Evolutionary conservation across 2,329 filamentous ascomycete species (phyloP).

Genomic region (Elsinoe fawcettii): DNA sequence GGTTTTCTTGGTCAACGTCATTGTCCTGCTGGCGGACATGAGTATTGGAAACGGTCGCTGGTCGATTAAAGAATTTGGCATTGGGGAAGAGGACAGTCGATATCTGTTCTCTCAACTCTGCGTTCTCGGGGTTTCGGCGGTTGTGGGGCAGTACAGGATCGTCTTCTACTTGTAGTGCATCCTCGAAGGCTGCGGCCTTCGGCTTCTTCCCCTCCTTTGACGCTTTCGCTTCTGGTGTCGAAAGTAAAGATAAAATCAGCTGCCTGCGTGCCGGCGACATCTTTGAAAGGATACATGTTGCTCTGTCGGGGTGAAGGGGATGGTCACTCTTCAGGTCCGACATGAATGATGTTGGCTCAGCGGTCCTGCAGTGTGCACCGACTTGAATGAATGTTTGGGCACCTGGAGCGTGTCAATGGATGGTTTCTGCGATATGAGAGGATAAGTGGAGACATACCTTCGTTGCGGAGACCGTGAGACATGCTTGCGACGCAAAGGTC

Average conservation of each 20-base stretch:
- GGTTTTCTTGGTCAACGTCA: neutral
- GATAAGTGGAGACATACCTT: neutral
- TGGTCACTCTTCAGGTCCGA: neutral
- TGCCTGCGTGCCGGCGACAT: neutral
- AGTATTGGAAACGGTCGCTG: no score
- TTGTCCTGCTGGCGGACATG: no score
- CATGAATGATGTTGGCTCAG: neutral
- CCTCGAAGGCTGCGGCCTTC: neutral
- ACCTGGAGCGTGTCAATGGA: neutral
- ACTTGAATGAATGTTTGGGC: constrained; percentile 12
- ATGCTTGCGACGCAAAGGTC: constrained; percentile 6
- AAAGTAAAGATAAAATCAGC: neutral
- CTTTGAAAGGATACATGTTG: neutral
- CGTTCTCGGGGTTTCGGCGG: neutral
- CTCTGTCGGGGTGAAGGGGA: neutral
- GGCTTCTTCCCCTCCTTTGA: neutral
- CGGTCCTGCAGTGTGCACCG: neutral
- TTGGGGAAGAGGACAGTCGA: neutral
- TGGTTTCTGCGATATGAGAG: neutral
- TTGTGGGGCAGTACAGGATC: no score
- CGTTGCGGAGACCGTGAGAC: neutral
- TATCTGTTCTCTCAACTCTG: neutral
- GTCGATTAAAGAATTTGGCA: no score
- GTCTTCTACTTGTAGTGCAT: no score
- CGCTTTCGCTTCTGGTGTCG: neutral